phyloP scores from a whole-genome alignment of 805 yeast genomes.

The Myxozyma nipponensis region DNA sequence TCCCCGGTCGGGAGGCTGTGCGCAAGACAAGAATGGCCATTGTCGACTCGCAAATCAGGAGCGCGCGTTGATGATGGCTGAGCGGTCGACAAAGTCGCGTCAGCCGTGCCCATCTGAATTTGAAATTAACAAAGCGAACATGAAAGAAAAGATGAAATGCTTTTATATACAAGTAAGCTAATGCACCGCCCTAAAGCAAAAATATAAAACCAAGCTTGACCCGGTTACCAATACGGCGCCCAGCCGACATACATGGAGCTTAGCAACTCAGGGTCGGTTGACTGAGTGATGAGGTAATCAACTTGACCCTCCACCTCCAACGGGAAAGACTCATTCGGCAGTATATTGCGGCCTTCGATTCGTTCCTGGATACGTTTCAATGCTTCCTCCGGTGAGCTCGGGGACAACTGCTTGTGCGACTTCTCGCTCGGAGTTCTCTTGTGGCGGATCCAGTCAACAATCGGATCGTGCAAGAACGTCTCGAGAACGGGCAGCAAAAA shows the following conservation, averaged over 20 bases:
- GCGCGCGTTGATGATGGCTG: too few species aligned
- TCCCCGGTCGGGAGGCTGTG: too few species aligned
- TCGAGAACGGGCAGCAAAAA: slow-evolving; percentile 86
- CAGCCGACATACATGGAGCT: slow-evolving; percentile 93
- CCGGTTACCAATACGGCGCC: slow-evolving; percentile 54
- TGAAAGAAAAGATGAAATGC: too few species aligned
- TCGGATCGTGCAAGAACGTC: slow-evolving; percentile 88
- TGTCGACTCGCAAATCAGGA: too few species aligned
- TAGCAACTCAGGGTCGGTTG: slow-evolving; percentile 65
- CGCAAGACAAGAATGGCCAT: too few species aligned
- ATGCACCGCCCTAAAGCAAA: too few species aligned
- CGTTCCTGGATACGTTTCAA: slow-evolving; percentile 16
- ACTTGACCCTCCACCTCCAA: slow-evolving; percentile 91
- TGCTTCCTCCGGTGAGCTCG: slow-evolving; percentile 23
- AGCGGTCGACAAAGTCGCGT: too few species aligned
- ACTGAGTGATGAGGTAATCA: slow-evolving; percentile 79
- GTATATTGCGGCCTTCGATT: slow-evolving; percentile 6
- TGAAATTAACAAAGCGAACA: too few species aligned
- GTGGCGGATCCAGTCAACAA: slow-evolving; percentile 65
- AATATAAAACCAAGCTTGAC: too few species aligned
- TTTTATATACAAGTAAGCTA: too few species aligned
- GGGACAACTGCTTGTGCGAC: not conserved
- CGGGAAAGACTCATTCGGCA: slow-evolving; percentile 52
- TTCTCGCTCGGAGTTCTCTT: not conserved
- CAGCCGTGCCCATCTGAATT: too few species aligned